Evolutionary conservation across 2,329 filamentous ascomycete species (phyloP), one percentile per base, ranked within the genome.

Genomic region (Lachnellula hyalina): DNA sequence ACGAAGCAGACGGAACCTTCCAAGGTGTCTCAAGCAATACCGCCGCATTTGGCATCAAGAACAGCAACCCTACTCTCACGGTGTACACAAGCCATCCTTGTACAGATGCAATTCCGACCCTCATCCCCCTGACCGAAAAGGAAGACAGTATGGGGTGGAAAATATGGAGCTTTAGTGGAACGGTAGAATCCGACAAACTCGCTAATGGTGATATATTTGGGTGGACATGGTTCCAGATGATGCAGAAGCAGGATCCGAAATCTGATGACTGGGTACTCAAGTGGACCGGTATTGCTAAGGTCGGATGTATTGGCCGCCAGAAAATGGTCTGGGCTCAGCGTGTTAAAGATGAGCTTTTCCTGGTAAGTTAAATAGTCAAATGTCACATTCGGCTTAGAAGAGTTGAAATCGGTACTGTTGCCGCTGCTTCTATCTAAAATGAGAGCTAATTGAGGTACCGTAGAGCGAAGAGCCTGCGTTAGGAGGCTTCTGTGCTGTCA

Each of bases 81-180:
- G 28, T 32, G 3, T 32, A 32, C 3, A 3, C 9, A 32, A 32
- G 9, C 28, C 28, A 32, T 32, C 9, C 28, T 32, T 3, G 9
- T 32, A 32, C 9, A 9, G 28, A 32, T 32, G 28, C 28, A 12
- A 32, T 12, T 12, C 28, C 28, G 28, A 32, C 28, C 28, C 9
- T 32, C 9, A 32, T 32, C 3, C 28, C 28, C 9, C 9, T 32
- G 28, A 32, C 28, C 3, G 4, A 34, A 17, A 11, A 51, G 25
- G 23, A 45, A 17, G 38, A 46, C 45, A 28, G 21, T 14, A 32
- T 47, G 1, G 40, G 35, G 0, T 53, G 45, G 23, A 51, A 56
- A 19, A 49, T 53, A 12, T 60, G 60, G 58, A 54, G 51, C 6
- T 62, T 60, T 23, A 52, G 58, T 36, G 60, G 60, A 1, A 54